A percentile compares a stretch with the other conserved stretches of the same genome.
phyloP scores from a whole-genome alignment of 345 rosid genomes.

The Trapa incisa region DNA sequence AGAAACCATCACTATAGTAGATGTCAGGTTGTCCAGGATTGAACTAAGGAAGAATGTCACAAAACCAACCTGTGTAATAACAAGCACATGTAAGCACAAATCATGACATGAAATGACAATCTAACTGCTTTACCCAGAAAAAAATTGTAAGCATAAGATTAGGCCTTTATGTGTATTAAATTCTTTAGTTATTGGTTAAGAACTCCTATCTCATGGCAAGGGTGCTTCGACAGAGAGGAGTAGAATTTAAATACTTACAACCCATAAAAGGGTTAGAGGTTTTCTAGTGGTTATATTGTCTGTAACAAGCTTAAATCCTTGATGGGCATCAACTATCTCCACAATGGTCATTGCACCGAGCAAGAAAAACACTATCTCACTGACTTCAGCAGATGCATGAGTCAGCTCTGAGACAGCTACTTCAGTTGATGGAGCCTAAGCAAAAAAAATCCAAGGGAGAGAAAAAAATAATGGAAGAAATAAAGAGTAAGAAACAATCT shows the following conservation, averaged over 20 bases:
- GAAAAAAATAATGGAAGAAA: neutral
- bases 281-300: constrained; percentile 92
- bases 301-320: constrained; percentile 96
- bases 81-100: constrained; percentile 6
- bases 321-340: constrained; percentile 97
- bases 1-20: constrained; percentile 96
- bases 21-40: constrained; percentile 85
- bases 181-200: neutral
- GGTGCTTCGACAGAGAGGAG: neutral
- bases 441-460: neutral
- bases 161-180: neutral
- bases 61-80: constrained; percentile 57
- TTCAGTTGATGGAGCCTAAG: constrained; percentile 93
- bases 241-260: constrained; percentile 40
- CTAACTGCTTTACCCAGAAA: neutral
- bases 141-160: neutral
- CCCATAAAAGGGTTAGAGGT: constrained; percentile 79
- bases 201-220: neutral
- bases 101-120: neutral
- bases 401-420: constrained; percentile 76
- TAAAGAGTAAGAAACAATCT: neutral
- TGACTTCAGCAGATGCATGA: constrained; percentile 89
- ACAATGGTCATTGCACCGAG: constrained; percentile 99
- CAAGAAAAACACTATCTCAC: constrained; percentile 89
- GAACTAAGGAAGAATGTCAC: constrained; percentile 91